Evolutionary conservation across 345 rosid species (phyloP).

Genomic region (Trapa bicornis): DNA sequence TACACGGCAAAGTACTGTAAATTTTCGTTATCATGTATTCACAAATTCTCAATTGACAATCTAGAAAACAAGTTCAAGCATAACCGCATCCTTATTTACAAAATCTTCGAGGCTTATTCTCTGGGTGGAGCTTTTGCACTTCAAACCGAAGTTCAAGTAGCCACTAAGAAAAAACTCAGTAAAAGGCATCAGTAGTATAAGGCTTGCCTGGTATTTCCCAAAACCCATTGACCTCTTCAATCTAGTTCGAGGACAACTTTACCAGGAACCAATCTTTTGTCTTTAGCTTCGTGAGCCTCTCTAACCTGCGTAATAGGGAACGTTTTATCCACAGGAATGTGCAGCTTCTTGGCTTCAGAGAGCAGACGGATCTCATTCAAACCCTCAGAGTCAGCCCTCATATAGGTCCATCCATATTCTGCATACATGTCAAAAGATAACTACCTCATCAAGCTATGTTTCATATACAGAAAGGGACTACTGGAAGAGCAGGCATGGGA

Average conservation of each 20-base stretch:
- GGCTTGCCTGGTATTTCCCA: neutral
- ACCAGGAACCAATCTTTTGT: slow-evolving; percentile 49
- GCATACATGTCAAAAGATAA: slow-evolving; percentile 10
- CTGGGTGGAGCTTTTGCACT: neutral
- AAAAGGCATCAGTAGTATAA: neutral
- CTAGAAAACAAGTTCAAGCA: neutral
- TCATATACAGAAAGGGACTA: neutral
- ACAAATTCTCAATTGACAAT: neutral
- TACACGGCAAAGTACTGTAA: neutral
- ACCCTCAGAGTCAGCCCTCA: slow-evolving; percentile 94
- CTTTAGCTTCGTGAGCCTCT: slow-evolving; percentile 89
- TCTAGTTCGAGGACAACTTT: slow-evolving; percentile 80
- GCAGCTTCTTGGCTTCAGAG: slow-evolving; percentile 64
- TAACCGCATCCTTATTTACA: neutral
- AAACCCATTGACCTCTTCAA: slow-evolving; percentile 8
- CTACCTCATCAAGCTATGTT: neutral
- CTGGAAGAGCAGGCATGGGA: neutral
- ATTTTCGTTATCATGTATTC: neutral
- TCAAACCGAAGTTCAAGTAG: neutral
- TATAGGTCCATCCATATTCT: slow-evolving; percentile 81
- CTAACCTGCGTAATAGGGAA: slow-evolving; percentile 58
- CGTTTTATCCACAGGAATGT: slow-evolving; percentile 71
- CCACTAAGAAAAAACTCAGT: neutral
- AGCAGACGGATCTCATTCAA: slow-evolving; percentile 56
- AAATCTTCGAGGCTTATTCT: neutral